These are phyloP conservation scores for Chaetomiaceae sp. DNA, from an alignment of 2,329 filamentous ascomycete genomes.

Conservation along the genomic window DNA sequence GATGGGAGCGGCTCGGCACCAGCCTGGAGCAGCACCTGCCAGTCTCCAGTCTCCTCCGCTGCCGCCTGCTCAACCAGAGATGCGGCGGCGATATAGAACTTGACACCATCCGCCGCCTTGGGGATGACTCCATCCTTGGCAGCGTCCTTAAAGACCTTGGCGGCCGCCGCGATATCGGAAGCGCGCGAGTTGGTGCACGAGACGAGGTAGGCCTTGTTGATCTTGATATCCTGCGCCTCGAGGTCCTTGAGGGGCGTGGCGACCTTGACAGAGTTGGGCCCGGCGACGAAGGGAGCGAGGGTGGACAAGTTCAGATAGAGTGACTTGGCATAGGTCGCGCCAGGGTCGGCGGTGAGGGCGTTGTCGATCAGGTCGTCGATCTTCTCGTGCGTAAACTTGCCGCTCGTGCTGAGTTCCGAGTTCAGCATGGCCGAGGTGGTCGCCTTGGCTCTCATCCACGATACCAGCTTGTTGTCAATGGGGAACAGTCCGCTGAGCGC, in stretches of 20 bases:
- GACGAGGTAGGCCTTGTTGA: slow-evolving; percentile 83
- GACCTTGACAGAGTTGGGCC: slow-evolving; percentile 88
- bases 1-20: slow-evolving; percentile 68
- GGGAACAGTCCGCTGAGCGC: slow-evolving; percentile 64
- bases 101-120: slow-evolving; percentile 69
- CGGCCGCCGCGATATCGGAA: slow-evolving; percentile 77
- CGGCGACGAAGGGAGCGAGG: slow-evolving; percentile 76
- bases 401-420: slow-evolving; percentile 41
- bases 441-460: slow-evolving; percentile 74
- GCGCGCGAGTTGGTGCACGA: slow-evolving; percentile 84
- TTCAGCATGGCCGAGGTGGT: slow-evolving; percentile 62
- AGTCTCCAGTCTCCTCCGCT: slow-evolving; percentile 77
- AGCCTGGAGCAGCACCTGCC: slow-evolving; percentile 75
- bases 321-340: slow-evolving; percentile 76
- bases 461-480: slow-evolving; percentile 65
- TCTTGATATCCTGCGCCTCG: slow-evolving; percentile 64
- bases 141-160: slow-evolving; percentile 78
- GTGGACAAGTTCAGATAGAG: slow-evolving; percentile 79
- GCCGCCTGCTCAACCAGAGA: slow-evolving; percentile 70
- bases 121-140: slow-evolving; percentile 59
- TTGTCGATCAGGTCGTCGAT: slow-evolving; percentile 69
- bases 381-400: slow-evolving; percentile 65
- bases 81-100: slow-evolving; percentile 87
- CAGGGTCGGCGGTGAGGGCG: slow-evolving; percentile 64
- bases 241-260: slow-evolving; percentile 73